These are phyloP conservation scores for Mycena chlorophos DNA, from an alignment of 768 basidiomycete genomes.

Conservation along the genomic window DNA sequence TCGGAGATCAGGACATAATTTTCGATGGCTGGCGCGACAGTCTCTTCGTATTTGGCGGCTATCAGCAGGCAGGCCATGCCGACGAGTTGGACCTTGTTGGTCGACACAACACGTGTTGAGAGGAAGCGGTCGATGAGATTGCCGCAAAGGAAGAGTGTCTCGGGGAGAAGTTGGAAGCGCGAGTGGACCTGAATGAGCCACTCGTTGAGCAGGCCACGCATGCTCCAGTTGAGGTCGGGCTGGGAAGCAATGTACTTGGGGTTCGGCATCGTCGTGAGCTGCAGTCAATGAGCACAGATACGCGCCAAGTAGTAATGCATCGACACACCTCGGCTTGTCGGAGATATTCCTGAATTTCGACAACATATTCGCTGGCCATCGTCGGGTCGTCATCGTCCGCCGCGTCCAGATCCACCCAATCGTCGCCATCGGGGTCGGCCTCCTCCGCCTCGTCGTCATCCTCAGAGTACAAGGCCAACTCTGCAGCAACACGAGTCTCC, in stretches of 20 bases:
- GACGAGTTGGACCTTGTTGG: constrained; percentile 87
- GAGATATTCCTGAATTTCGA: constrained; percentile 85
- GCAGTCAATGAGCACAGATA: constrained; percentile 1
- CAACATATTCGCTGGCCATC: constrained; percentile 92
- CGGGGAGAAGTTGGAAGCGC: constrained; percentile 81
- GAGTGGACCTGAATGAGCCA: constrained; percentile 92
- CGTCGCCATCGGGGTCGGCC: constrained; percentile 48
- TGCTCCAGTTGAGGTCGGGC: constrained; percentile 82
- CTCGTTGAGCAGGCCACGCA: constrained; percentile 87
- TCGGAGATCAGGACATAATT: constrained; percentile 84
- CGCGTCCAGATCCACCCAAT: constrained; percentile 86
- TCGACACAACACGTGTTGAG: constrained; percentile 67
- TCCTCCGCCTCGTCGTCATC: constrained; percentile 44
- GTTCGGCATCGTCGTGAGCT: constrained; percentile 78
- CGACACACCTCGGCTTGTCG: constrained; percentile 71
- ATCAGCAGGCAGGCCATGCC: constrained; percentile 87
- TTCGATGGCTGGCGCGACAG: constrained; percentile 78
- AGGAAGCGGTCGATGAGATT: constrained; percentile 85
- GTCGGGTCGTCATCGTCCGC: constrained; percentile 86
- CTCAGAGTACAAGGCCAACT: constrained; percentile 35
- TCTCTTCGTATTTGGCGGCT: constrained; percentile 91
- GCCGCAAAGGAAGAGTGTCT: constrained; percentile 86
- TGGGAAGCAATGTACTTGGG: constrained; percentile 85
- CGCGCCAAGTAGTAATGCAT: not conserved
- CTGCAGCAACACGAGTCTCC: constrained; percentile 42